These are phyloP conservation scores for Arachis hypogaea DNA, from an alignment of 306 rosid species.

Conservation along the genomic window DNA sequence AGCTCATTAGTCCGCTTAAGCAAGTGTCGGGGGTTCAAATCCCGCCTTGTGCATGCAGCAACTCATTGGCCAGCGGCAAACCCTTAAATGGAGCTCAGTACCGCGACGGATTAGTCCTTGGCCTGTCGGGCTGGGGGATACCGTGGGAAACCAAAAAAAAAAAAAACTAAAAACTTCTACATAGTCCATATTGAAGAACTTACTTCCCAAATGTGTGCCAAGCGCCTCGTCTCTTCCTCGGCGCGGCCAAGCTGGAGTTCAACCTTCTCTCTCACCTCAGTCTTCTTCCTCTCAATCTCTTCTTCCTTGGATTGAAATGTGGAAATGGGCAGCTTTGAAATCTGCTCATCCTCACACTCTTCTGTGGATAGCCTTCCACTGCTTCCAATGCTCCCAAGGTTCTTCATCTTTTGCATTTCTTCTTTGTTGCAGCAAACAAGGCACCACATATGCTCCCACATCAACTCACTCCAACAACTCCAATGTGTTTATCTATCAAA, in stretches of 20 bases:
- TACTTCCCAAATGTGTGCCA: constrained; percentile 90
- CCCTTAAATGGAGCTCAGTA: no score
- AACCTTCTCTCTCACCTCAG: constrained; percentile 84
- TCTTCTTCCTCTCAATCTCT: constrained; percentile 88
- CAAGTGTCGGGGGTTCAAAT: no score
- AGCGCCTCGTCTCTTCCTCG: constrained; percentile 83
- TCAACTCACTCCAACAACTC: constrained; percentile 16
- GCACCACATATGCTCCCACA: constrained; percentile 43
- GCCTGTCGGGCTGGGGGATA: no score
- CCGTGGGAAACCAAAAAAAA: no score
- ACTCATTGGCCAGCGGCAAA: no score
- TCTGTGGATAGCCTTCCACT: constrained; percentile 65
- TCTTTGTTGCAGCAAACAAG: constrained; percentile 34
- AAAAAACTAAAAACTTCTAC: no score
- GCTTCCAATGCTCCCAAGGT: constrained; percentile 57
- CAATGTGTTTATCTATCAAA: constrained; percentile 38
- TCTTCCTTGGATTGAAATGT: constrained; percentile 78
- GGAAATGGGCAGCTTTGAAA: constrained; percentile 63
- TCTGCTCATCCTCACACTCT: constrained; percentile 65
- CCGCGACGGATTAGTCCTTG: no score
- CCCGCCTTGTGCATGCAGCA: no score
- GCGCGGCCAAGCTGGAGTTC: constrained; percentile 84
- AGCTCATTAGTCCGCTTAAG: no score
- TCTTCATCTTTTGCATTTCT: constrained; percentile 62
- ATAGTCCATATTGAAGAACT: constrained; percentile 24